These are phyloP conservation scores for Dioszegia hungarica DNA, from an alignment of 768 basidiomycete species.

Conservation along the genomic window DNA sequence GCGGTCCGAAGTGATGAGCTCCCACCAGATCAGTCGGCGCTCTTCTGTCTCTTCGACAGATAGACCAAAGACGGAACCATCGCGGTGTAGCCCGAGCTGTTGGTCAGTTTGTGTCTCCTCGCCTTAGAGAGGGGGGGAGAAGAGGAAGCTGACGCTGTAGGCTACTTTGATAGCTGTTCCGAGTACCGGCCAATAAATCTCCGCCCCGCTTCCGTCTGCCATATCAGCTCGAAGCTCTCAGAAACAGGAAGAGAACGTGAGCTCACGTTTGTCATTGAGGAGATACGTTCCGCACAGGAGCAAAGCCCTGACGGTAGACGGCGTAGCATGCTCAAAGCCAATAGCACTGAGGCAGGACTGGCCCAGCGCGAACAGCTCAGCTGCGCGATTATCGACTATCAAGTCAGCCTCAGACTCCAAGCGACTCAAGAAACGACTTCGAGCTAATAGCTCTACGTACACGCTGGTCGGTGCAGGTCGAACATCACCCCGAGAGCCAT, in stretches of 20 bases:
- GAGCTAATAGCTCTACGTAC: too few species aligned
- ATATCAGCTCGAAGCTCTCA: too few species aligned
- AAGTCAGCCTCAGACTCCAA: not conserved
- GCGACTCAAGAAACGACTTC: not conserved
- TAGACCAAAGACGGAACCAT: constrained; percentile 41
- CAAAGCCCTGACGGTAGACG: constrained; percentile 45
- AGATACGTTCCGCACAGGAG: constrained; percentile 42
- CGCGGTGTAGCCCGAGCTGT: constrained; percentile 47
- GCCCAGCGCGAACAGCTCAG: constrained; percentile 40
- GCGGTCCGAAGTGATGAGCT: constrained; percentile 42
- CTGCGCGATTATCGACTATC: constrained; percentile 36
- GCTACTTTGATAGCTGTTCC: constrained; percentile 41
- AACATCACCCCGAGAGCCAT: constrained; percentile 47
- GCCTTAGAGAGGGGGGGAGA: not conserved
- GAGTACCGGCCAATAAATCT: constrained; percentile 46
- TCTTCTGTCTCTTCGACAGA: constrained; percentile 41
- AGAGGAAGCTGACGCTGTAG: constrained; percentile 22
- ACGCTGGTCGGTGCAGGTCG: constrained; percentile 41
- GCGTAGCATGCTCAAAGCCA: constrained; percentile 35
- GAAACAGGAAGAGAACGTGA: too few species aligned
- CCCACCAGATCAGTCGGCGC: constrained; percentile 46
- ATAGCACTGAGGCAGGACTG: constrained; percentile 36
- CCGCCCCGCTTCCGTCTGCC: constrained; percentile 37
- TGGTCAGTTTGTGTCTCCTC: constrained; percentile 3
- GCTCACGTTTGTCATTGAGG: constrained; percentile 43